Evolutionary conservation across 345 rosid genomes (phyloP).

Genomic region (Eucalyptus microcorys): DNA sequence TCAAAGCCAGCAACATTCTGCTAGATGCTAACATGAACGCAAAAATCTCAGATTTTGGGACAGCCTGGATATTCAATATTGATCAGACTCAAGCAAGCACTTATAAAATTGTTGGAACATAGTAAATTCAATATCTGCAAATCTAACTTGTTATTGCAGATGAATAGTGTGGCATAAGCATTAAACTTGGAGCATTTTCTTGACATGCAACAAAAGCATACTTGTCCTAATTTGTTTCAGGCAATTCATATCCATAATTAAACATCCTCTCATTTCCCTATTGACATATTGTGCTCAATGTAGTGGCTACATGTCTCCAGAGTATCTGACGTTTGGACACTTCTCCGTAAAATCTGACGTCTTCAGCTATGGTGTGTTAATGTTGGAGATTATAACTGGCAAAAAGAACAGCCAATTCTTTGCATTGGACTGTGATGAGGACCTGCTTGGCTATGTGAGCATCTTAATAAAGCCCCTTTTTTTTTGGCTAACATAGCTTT

Average conservation of each 20-base stretch:
- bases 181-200: background rate
- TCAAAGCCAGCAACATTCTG: conserved; percentile 45
- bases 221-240: background rate
- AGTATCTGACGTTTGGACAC: conserved; percentile 6
- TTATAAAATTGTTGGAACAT: conserved; percentile 34
- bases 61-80: conserved; percentile 30
- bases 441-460: background rate
- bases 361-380: conserved; percentile 5
- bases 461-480: background rate
- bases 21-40: conserved; percentile 41
- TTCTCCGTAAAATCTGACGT: conserved; percentile 9
- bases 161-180: background rate
- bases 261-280: background rate
- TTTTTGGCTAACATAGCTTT: background rate
- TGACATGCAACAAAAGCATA: background rate
- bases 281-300: background rate
- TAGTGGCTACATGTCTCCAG: conserved; percentile 13
- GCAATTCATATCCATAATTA: background rate
- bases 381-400: conserved; percentile 8
- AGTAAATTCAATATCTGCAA: conserved; percentile 18
- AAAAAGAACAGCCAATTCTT: background rate
- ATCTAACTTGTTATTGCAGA: background rate
- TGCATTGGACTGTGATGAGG: background rate
- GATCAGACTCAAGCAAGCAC: conserved; percentile 23
- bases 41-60: conserved; percentile 64